phyloP scores from a whole-genome alignment of 352 stramenopile species.

The Peronospora belbahrii region DNA sequence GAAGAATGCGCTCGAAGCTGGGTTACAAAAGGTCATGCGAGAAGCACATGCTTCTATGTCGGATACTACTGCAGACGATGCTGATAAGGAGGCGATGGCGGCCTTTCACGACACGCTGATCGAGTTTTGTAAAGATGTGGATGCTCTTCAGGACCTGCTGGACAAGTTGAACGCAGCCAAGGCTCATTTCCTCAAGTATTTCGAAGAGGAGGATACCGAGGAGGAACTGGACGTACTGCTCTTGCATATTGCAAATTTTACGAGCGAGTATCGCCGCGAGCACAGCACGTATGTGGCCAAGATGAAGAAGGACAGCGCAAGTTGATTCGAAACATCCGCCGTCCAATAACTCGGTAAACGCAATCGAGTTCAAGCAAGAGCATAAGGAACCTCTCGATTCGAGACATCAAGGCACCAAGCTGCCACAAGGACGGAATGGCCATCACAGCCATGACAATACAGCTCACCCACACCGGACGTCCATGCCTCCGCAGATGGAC shows the following conservation, averaged over 20 bases:
- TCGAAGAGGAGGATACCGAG: conserved; percentile 74
- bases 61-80: conserved; percentile 14
- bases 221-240: conserved; percentile 74
- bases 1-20: conserved; percentile 62
- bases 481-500: conserved; percentile 23
- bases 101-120: conserved; percentile 42
- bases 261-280: conserved; percentile 58
- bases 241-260: conserved; percentile 68
- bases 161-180: conserved; percentile 56
- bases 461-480: conserved; percentile 16
- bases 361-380: conserved; percentile 21
- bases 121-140: conserved; percentile 53
- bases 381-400: conserved; percentile 14
- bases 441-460: conserved; percentile 13
- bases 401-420: conserved; percentile 14
- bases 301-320: conserved; percentile 35
- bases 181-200: conserved; percentile 70
- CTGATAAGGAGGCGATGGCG: conserved; percentile 24
- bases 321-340: conserved; percentile 28
- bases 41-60: conserved; percentile 35
- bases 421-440: conserved; percentile 8
- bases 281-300: conserved; percentile 59
- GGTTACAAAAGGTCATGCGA: conserved; percentile 41
- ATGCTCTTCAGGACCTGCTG: conserved; percentile 38
- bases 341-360: conserved; percentile 20